Evolutionary conservation across 495 filamentous ascomycete species (phyloP), one percentile per base, ranked within the genome.

Genomic region (Aspergillus panamensis): DNA sequence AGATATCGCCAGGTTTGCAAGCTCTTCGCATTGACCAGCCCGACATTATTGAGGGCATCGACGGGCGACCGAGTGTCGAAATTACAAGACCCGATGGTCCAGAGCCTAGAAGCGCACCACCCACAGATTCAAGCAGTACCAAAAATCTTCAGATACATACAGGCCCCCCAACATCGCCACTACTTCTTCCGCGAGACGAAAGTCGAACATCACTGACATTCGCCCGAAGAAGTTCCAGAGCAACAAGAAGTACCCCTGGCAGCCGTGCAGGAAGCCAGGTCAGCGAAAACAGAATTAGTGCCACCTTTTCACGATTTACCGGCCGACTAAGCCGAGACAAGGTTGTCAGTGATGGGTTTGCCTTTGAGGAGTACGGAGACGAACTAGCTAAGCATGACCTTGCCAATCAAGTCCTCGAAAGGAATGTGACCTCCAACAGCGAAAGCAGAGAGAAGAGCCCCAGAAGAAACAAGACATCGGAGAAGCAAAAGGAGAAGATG

Each of bases 231-330:
- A 79, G 81, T 8, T 85, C 85, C 13, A 82, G 79, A 45, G 76
- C 80, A 33, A 77, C 69, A 43, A 81, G 77, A 59, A 73, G 79
- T 42, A 75, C 74, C 8, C 80, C 72, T 49, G 86, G 81, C 61
- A 90, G 87, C 61, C 82, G 88, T 55, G 82, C 88, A 3, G 79
- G 74, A 19, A 89, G 87, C 61, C 84, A 88, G 58, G 74, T 77
- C 7, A 86, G 87, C 20, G 88, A 92, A 48, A 84, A 78, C 39
- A 72, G 87, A 51, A 78, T 90, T 29, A 85, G 85, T 62, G 61
- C 80, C n/a, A 85, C 85, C 1, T 81, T 92, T 40, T 82, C 84
- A 16, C 80, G 85, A 44, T 76, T 92, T 44, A 76, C 80, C 25
- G 81, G 80, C 2, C 79, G 84, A 20, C 64, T 77, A 3, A 79